These are phyloP conservation scores for Aspergillus brasiliensis DNA, from an alignment of 2,329 filamentous ascomycete genomes.

Conservation along the genomic window DNA sequence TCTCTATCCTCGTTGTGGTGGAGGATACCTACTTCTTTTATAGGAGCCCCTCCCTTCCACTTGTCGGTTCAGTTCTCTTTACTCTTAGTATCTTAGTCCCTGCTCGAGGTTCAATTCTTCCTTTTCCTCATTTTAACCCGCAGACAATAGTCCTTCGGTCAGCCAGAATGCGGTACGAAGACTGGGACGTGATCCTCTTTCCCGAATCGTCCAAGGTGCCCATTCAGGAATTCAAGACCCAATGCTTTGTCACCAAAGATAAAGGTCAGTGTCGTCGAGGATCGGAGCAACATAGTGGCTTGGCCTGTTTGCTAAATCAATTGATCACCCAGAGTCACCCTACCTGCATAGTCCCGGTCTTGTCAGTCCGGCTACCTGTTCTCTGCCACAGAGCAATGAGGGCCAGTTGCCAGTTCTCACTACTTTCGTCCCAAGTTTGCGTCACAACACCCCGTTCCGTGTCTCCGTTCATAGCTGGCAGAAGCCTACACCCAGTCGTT, in stretches of 20 bases:
- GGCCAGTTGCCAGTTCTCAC: constrained; percentile 65
- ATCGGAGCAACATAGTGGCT: neutral
- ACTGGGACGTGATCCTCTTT: constrained; percentile 86
- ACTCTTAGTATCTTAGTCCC: constrained; percentile 23
- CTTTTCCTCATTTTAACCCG: constrained; percentile 36
- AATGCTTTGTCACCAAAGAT: constrained; percentile 68
- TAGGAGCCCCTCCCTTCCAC: neutral
- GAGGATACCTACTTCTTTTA: neutral
- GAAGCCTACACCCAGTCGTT: constrained; percentile 60
- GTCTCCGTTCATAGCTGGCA: constrained; percentile 77
- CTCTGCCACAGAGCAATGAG: constrained; percentile 26
- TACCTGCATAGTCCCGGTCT: constrained; percentile 50
- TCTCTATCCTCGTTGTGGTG: constrained; percentile 6
- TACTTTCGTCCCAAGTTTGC: constrained; percentile 69
- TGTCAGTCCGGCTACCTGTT: constrained; percentile 33
- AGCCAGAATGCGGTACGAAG: constrained; percentile 73
- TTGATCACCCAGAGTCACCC: constrained; percentile 51
- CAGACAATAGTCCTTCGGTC: constrained; percentile 26
- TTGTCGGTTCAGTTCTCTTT: constrained; percentile 14
- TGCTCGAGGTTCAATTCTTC: constrained; percentile 12
- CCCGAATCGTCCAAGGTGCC: constrained; percentile 68
- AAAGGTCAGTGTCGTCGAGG: constrained; percentile 38
- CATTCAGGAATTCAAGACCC: constrained; percentile 78
- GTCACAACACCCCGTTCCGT: constrained; percentile 62
- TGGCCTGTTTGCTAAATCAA: constrained; percentile 3